Evolutionary conservation across 768 basidiomycete species (phyloP), one percentile per base, ranked within the genome.

Genomic region (Strobilomyces dryophilus): DNA sequence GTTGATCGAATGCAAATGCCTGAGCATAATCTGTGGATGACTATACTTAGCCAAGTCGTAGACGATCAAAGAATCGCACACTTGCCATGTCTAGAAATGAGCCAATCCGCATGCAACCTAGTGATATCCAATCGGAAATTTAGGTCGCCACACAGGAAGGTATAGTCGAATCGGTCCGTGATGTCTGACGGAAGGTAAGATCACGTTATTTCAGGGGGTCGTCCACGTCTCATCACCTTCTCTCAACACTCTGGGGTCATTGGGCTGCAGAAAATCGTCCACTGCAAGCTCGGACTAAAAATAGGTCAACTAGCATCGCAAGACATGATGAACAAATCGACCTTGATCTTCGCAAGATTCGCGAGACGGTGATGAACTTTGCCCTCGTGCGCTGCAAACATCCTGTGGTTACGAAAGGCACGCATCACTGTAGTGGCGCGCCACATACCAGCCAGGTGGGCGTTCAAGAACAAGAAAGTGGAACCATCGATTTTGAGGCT

Each of bases 41-140:
- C 1, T 21, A 26, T 29, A 53, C 48, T 65, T 12, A 67, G 54
- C 47, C 27, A 26, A 21, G 18, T 18, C n/a, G 20, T 10, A 4
- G 12, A 41, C 3, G 18, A 45, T 36, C 4, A 17, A 10, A 39
- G 12, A 29, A 49, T 42, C 32, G 32, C 8, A 48, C 8, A 56
- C 70, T 36, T 56, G 89, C 89, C 89, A 74, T 85, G 84, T 34
- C 83, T 81, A 24, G 89, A 82, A 54, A 95, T 84, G 4, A 98
- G 74, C 93, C 94, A 97, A 69, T 98, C 95, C 5, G 94, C 94
- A 64, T 98, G 95, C 12, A 95, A 71, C 17, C 95, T 80, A 7
- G 93, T 87, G 42, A 97, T 82, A 58, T 95, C 86, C 45, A 97
- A 72, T 32, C 95, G 80, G 64, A 97, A 97, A 68, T 95, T 98